Conservation (phyloP, 164 flowering plant species). For the Kingdonia uniflora region DNA sequence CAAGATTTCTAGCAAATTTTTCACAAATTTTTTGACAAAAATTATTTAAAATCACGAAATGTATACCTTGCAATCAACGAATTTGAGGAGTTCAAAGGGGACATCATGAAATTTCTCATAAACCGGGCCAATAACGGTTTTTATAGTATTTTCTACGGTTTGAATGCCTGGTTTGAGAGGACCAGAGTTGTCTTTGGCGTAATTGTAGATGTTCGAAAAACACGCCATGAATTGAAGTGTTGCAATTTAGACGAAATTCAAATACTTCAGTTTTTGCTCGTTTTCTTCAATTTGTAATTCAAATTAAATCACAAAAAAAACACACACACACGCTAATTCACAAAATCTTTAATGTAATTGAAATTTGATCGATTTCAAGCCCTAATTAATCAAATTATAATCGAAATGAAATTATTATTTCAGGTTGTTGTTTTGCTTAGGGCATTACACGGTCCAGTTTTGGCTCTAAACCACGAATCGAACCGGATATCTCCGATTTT, state of each 20-base stretch:
- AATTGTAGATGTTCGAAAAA: constrained; percentile 39
- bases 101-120: constrained; percentile 25
- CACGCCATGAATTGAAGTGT: constrained; percentile 29
- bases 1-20: too few relatives aligned
- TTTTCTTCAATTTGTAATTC: constrained; percentile 14
- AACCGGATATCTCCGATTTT: too few relatives aligned
- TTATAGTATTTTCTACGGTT: constrained; percentile 57
- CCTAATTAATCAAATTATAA: not conserved
- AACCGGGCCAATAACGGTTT: constrained; percentile 56
- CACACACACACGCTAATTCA: too few relatives aligned
- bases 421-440: constrained; percentile 13
- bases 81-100: constrained; percentile 39
- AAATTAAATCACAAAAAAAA: too few relatives aligned
- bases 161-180: constrained; percentile 52
- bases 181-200: constrained; percentile 65
- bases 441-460: too few relatives aligned
- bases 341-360: not conserved
- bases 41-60: not conserved
- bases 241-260: constrained; percentile 55
- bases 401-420: constrained; percentile 10
- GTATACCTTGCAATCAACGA: constrained; percentile 66
- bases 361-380: too few relatives aligned
- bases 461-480: too few relatives aligned
- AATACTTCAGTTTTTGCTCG: constrained; percentile 40
- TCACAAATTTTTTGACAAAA: too few relatives aligned